Evolutionary conservation across 257 asterid genomes (phyloP), one percentile per base, ranked within the genome.

Genomic region (Rubia yunnanensis): DNA sequence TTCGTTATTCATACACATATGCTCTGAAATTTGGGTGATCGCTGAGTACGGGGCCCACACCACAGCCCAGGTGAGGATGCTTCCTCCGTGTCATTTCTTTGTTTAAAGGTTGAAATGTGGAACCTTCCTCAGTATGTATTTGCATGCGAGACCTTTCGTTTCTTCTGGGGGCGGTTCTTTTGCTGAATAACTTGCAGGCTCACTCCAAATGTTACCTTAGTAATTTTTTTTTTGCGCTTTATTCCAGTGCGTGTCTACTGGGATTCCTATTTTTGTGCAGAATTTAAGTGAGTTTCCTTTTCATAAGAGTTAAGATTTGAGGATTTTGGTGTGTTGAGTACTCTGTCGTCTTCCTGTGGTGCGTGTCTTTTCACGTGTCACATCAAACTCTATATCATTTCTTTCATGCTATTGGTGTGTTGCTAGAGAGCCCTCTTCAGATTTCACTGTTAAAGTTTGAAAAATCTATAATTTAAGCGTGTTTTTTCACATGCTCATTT

Each of bases 121-220:
- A 50, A 50, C 20, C 54, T 60, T 49, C 52, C 57, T 34, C 48
- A 23, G 50, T 14, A 3, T 44, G 52, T 44, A 6, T 44, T 14
- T 44, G 52, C 52, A 44, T 15, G 52, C 20, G 20, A 44, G 52
- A 17, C 48, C 52, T 44, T 44, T 44, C 52, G 8, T 44, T 44
- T 15, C 22, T 60, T 52, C 69, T 52, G 69, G 64, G 74, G 68
- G 39, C 56, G 52, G 74, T 61, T 26, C 30, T 18, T 52, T 3
- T 36, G 32, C 23, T 1, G 3, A 36, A 35, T 23, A 61, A 39
- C 18, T 22, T 7, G 41, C 2, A 8, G 60, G 22, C 60, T 54
- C 15, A 17, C 5, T 44, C 2, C 1, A 18, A 49, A n/a, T n/a
- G n/a, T n/a, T 44, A 6, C 44, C 23, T 22, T 2, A 39, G 2